phyloP scores from a whole-genome alignment of 306 rosid genomes.

The Ammopiptanthus mongolicus region DNA sequence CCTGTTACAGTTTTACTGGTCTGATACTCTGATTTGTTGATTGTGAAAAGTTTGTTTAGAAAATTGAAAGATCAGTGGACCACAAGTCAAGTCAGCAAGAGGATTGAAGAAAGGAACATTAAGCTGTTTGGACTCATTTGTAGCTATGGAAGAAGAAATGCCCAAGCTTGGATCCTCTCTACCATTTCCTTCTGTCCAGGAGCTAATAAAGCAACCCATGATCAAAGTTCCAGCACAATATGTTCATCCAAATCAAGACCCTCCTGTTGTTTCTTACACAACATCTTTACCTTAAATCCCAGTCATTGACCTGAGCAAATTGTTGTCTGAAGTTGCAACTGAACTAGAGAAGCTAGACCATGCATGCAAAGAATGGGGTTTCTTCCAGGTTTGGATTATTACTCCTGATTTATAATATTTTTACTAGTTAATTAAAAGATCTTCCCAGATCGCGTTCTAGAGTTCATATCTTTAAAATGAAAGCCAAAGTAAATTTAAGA shows the following conservation, averaged over 20 bases:
- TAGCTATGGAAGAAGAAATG: background rate
- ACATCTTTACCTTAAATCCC: constrained; percentile 15
- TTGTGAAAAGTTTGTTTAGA: background rate
- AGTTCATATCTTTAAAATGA: background rate
- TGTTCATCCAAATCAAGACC: constrained; percentile 26
- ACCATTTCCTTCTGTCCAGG: background rate
- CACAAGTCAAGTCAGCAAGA: background rate
- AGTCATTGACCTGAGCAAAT: constrained; percentile 24
- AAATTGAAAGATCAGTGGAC: background rate
- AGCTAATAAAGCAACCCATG: background rate
- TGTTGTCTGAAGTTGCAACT: constrained; percentile 9
- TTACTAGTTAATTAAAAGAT: too few relatives aligned
- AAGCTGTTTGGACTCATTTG: background rate
- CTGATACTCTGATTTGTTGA: background rate
- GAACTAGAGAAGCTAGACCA: constrained; percentile 24
- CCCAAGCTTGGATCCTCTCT: background rate
- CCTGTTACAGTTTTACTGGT: background rate
- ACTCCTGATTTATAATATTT: background rate
- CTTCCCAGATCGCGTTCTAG: background rate
- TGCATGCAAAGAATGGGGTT: constrained; percentile 24
- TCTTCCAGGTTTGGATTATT: constrained; percentile 19
- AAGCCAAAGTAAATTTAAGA: too few relatives aligned
- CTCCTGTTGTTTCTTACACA: background rate
- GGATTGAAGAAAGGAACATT: background rate
- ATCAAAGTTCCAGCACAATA: constrained; percentile 26